phyloP scores from a whole-genome alignment of 2,329 filamentous ascomycete genomes.

The Fusarium abutilonis region DNA sequence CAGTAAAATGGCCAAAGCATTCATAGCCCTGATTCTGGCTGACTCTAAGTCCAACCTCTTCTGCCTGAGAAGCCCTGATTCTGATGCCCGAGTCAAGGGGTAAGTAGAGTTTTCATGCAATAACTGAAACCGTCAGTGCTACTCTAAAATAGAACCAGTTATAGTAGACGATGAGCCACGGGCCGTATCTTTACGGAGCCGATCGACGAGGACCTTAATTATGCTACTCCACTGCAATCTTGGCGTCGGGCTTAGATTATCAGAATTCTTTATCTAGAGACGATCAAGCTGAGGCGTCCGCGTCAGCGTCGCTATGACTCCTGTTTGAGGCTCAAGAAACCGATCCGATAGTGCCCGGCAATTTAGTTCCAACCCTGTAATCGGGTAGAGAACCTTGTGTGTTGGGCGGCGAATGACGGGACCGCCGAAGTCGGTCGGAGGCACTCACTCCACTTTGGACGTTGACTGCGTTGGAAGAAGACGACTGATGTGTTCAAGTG shows the following conservation, averaged over 20 bases:
- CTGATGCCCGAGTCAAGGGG: background rate
- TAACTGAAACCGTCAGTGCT: background rate
- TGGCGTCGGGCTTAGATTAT: background rate
- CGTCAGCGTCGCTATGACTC: background rate
- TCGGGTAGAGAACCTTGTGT: conserved; percentile 20
- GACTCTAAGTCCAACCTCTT: too few relatives aligned
- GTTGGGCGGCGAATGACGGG: conserved; percentile 32
- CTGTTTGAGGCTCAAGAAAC: conserved; percentile 9
- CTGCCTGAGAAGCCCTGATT: background rate
- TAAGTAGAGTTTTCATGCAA: background rate
- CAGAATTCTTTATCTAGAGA: conserved; percentile 9
- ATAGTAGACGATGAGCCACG: background rate
- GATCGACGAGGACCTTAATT: conserved; percentile 7
- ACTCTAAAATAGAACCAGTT: background rate
- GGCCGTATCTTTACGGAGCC: background rate
- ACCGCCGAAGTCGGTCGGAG: conserved; percentile 20
- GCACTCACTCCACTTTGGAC: conserved; percentile 14
- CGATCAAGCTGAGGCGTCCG: background rate
- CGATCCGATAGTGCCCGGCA: conserved; percentile 23
- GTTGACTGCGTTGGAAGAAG: conserved; percentile 4
- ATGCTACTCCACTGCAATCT: background rate
- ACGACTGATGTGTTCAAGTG: background rate
- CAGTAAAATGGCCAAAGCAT: too few relatives aligned
- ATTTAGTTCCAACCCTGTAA: conserved; percentile 27
- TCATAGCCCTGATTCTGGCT: background rate